phyloP scores from a whole-genome alignment of 164 flowering plant genomes.

The Malania oleifera region DNA sequence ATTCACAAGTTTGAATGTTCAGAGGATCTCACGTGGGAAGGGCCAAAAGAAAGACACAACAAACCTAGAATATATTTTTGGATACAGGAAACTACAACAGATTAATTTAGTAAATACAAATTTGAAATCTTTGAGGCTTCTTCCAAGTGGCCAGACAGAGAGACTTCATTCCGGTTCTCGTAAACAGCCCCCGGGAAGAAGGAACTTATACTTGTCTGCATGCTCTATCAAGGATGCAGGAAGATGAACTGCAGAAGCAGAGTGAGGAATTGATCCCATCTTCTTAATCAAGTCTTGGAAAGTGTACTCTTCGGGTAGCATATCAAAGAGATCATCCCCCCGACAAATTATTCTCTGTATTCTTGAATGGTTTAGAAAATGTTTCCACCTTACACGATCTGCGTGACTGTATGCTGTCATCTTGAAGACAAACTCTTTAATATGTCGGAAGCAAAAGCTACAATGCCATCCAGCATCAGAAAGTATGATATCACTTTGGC shows the following conservation, averaged over 20 bases:
- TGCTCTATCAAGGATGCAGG: constrained; percentile 44
- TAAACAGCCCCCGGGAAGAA: constrained; percentile 55
- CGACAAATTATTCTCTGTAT: constrained; percentile 43
- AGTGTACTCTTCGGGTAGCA: constrained; percentile 57
- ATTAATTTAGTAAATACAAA: too few relatives aligned
- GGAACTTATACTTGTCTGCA: constrained; percentile 42
- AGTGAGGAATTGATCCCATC: constrained; percentile 49
- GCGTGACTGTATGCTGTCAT: constrained; percentile 68
- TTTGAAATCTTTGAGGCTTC: too few relatives aligned
- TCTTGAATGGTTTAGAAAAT: constrained; percentile 28
- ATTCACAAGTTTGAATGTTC: too few relatives aligned
- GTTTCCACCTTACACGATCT: constrained; percentile 40
- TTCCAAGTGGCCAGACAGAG: too few relatives aligned
- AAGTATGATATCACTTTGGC: constrained; percentile 33
- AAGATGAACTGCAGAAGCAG: constrained; percentile 60
- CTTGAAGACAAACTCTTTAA: constrained; percentile 41
- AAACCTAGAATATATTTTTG: too few relatives aligned
- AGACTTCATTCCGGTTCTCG: constrained; percentile 13
- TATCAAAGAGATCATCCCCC: constrained; percentile 59
- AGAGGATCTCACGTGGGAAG: too few relatives aligned
- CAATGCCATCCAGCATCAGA: constrained; percentile 67
- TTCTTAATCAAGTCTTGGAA: constrained; percentile 47
- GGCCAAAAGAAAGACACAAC: too few relatives aligned
- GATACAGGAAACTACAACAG: too few relatives aligned
- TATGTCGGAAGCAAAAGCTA: constrained; percentile 46